Base-by-base conservation (phyloP, 2,329 filamentous ascomycete genomes). In the Dryadomyces quercus-mongolicae region DNA sequence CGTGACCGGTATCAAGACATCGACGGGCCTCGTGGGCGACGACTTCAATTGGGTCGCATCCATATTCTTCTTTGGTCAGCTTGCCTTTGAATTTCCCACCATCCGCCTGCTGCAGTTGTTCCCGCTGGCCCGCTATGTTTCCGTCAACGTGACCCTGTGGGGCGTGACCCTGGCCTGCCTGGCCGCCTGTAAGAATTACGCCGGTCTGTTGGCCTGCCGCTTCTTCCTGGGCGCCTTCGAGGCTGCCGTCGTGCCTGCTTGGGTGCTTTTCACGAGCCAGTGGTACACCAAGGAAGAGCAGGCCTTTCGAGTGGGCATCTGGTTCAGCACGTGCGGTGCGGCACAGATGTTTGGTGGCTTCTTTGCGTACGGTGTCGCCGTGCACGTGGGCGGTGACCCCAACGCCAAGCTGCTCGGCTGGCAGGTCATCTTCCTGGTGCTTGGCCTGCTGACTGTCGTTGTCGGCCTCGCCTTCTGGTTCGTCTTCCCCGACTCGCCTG, bases 281-380 rank as follows among this genome's bases (percentile, higher is more conserved):
- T 65, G 64, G 65, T 66, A 62, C 49, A 63, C 55, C 6, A 62
- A 59, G 20, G 57, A 59, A 52, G 57, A 58, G 50, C 54, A 56
- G 46, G 80, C 78, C 0, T 70, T 74, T 0, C 70, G 84, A 5
- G 78, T 77, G 1, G 77, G 75, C 2, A 77, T 86, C 53, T 87
- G 84, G 84, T 86, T 85, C 67, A 75, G 71, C 50, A 84, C 83
- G 68, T 63, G 62, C 45, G 64, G 68, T 18, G 42, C n/a, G 1
- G 68, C 64, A 1, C 68, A 70, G 58, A 69, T 72, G 47, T 54
- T 71, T 8, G 69, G 69, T 5, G 69, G 68, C 7, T 64, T 63
- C 43, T 61, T 72, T 5, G 54, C 69, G 2, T 72, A 72, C 48
- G 70, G 68, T 31, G 69, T 72, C 48, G 66, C 67, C 25, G 20